Evolutionary conservation across 2,329 filamentous ascomycete genomes (phyloP), one percentile per base, ranked within the genome.

Genomic region (Tetracladium maxilliforme): DNA sequence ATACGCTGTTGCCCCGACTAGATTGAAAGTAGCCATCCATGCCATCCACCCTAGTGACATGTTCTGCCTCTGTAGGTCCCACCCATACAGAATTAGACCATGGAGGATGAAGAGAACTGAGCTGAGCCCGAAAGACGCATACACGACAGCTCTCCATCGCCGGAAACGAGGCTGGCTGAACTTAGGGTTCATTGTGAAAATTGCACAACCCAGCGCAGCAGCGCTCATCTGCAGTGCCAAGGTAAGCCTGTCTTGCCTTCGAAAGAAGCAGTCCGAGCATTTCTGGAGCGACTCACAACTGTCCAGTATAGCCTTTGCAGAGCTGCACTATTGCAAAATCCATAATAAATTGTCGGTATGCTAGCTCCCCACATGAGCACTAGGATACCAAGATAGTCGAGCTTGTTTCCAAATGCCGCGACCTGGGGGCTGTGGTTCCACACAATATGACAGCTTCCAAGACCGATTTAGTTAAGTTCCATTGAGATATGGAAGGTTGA

Each of bases 331-430:
- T 32, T 35, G 19, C 22, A 19, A 15, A 38, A 35, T 4, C 34
- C 34, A 19, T 37, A 38, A 25, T 38, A 37, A 7, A 36, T 36
- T 7, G 32, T 27, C 6, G 34, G 33, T 2, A 36, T 27, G 5
- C 25, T 26, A 3, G 34, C 33, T 9, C 23, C 25, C 34, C 33
- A 35, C 31, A 37, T 37, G 3, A 37, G 22, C 6, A 32, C 19
- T 2, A 36, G 14, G 15, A 37, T 33, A 4, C 34, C 33, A 4
- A 34, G 26, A 20, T 34, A 35, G 24, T 36, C 33, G 4, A 35
- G 26, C 21, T 36, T 23, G n/a, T 34, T 35, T 11, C 33, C 20
- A 11, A 29, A 24, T 8, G 18, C 19, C 3, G 28, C 16, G 4
- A 24, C 10, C 7, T 11, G 14, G 7, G 17, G 27, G 10, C 23